phyloP scores from a whole-genome alignment of 441 rosid species.

The Cnidoscolus chayamansa region DNA sequence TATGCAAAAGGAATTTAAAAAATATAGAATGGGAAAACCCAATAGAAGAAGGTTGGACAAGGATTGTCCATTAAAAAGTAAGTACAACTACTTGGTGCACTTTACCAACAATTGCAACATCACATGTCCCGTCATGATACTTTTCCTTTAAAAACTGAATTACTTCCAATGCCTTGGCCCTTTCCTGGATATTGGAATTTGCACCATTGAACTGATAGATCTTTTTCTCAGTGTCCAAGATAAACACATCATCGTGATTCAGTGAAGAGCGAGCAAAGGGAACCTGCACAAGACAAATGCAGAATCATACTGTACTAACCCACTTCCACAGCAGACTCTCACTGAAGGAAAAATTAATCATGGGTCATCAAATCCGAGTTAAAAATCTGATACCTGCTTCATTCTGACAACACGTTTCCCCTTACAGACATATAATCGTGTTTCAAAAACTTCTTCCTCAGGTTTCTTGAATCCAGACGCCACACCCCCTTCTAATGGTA shows the following conservation, averaged over 20 bases:
- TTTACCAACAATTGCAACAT: slow-evolving; percentile 97
- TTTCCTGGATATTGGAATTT: slow-evolving; percentile 95
- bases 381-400: slow-evolving; percentile 68
- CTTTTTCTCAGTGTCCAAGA: slow-evolving; percentile 76
- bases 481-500: slow-evolving; percentile 95
- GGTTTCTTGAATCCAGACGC: slow-evolving; percentile 87
- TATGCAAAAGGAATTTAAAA: slow-evolving; percentile 2
- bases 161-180: slow-evolving; percentile 98
- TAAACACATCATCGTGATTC: slow-evolving; percentile 98
- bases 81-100: slow-evolving; percentile 29
- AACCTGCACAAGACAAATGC: slow-evolving; percentile 49
- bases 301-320: slow-evolving; percentile 23
- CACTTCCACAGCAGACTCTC: slow-evolving; percentile 12
- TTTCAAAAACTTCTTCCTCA: slow-evolving; percentile 86
- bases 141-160: slow-evolving; percentile 93
- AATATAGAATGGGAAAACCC: neutral
- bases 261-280: slow-evolving; percentile 90
- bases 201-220: slow-evolving; percentile 98
- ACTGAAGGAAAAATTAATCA: slow-evolving; percentile 17
- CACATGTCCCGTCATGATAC: slow-evolving; percentile 84
- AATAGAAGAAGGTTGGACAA: slow-evolving; percentile 8
- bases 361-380: slow-evolving; percentile 18
- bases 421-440: slow-evolving; percentile 75
- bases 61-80: slow-evolving; percentile 9
- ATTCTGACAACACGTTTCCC: slow-evolving; percentile 86